Percentiles rank a stretch among this genome's conserved stretches.
Conservation (phyloP, 2,329 filamentous ascomycete species). For the Sporothrix pallida region DNA sequence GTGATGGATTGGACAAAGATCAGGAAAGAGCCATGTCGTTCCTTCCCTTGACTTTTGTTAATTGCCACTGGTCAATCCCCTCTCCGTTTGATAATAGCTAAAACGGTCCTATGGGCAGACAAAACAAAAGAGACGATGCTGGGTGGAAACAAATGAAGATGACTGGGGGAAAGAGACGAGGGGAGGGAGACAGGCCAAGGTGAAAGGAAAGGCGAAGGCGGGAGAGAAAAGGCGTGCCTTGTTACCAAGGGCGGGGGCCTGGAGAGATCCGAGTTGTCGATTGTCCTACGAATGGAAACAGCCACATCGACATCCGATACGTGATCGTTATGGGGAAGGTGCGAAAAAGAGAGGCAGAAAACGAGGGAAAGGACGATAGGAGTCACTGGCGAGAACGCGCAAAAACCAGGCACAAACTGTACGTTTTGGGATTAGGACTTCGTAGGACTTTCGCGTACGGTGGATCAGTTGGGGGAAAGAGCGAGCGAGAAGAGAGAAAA, state of each 20-base stretch:
- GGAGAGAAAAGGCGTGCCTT: slow-evolving; percentile 11
- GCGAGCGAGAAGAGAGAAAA: slow-evolving; percentile 1
- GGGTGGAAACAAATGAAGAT: slow-evolving; percentile 4
- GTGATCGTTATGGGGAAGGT: slow-evolving; percentile 9
- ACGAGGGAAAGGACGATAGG: neutral
- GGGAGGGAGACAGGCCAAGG: neutral
- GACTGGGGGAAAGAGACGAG: slow-evolving; percentile 18
- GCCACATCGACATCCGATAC: slow-evolving; percentile 9
- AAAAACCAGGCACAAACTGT: slow-evolving; percentile 9
- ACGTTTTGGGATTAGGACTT: slow-evolving; percentile 31
- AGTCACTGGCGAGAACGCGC: neutral
- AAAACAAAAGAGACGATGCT: neutral
- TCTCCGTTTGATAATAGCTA: slow-evolving; percentile 3
- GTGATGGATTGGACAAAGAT: slow-evolving; percentile 4
- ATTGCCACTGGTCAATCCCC: slow-evolving; percentile 28
- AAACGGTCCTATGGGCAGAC: slow-evolving; percentile 22
- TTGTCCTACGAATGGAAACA: slow-evolving; percentile 27
- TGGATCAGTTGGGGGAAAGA: slow-evolving; percentile 24
- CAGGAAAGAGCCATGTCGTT: slow-evolving; percentile 21
- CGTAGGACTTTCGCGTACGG: slow-evolving; percentile 32
- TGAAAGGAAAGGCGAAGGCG: slow-evolving; percentile 11
- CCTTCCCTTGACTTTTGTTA: slow-evolving; percentile 33
- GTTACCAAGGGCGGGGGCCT: slow-evolving; percentile 19
- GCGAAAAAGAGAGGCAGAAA: slow-evolving; percentile 12
- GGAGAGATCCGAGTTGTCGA: slow-evolving; percentile 9